A percentile compares a stretch with the other conserved stretches of the same genome.
phyloP scores from a whole-genome alignment of 2,329 filamentous ascomycete genomes.

The Colletotrichum spinosum region DNA sequence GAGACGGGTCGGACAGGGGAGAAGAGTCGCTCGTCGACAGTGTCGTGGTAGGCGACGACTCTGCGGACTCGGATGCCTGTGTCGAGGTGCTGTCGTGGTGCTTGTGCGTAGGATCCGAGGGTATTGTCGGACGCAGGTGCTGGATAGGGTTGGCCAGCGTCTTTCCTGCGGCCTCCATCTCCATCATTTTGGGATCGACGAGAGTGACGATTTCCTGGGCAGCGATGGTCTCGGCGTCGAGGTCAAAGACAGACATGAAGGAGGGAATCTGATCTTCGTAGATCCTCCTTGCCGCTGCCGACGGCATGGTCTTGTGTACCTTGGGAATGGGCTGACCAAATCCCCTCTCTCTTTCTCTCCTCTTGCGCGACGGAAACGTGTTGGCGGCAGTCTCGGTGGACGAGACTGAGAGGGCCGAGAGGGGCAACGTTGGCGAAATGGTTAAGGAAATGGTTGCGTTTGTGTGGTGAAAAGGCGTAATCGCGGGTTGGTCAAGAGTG shows the following conservation, averaged over 20 bases:
- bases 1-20: slow-evolving; percentile 88
- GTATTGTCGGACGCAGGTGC: slow-evolving; percentile 52
- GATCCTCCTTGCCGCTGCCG: slow-evolving; percentile 69
- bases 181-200: slow-evolving; percentile 64
- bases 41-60: slow-evolving; percentile 95
- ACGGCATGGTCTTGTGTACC: slow-evolving; percentile 64
- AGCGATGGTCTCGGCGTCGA: slow-evolving; percentile 67
- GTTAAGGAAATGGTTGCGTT: slow-evolving; percentile 36
- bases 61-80: slow-evolving; percentile 83
- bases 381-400: slow-evolving; percentile 35
- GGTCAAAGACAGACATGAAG: slow-evolving; percentile 81
- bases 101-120: slow-evolving; percentile 68
- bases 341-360: slow-evolving; percentile 37
- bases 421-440: slow-evolving; percentile 28
- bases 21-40: slow-evolving; percentile 93
- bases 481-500: slow-evolving; percentile 40
- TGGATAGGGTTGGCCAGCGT: slow-evolving; percentile 52
- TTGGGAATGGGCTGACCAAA: slow-evolving; percentile 33
- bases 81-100: slow-evolving; percentile 84
- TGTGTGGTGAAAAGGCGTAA: slow-evolving; percentile 37
- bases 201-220: slow-evolving; percentile 66
- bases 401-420: slow-evolving; percentile 30
- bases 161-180: slow-evolving; percentile 53
- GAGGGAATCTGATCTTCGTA: slow-evolving; percentile 80
- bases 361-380: slow-evolving; percentile 37